Evolutionary conservation across 2,329 filamentous ascomycete genomes (phyloP).

Genomic region (Bisporella sp.): DNA sequence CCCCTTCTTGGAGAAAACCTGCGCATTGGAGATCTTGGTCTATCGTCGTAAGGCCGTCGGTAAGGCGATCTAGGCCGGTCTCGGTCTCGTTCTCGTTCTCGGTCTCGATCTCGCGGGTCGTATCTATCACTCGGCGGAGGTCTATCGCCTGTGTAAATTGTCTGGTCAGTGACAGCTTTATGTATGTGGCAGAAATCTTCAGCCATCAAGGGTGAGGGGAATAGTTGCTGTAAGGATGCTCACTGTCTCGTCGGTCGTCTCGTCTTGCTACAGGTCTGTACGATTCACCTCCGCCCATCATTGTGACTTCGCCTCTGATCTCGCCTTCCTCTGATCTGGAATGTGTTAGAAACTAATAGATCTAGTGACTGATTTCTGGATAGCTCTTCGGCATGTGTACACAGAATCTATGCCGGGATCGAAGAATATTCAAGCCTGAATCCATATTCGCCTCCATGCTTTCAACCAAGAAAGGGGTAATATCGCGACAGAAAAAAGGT

Average conservation of each 20-base stretch:
- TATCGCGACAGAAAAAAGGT: too few species aligned
- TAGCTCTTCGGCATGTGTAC: too few species aligned
- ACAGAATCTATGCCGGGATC: too few species aligned
- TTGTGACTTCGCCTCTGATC: slow-evolving; percentile 23
- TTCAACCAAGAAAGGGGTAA: too few species aligned
- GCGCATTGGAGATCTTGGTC: slow-evolving; percentile 24
- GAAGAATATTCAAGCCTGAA: too few species aligned
- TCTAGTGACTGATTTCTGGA: too few species aligned
- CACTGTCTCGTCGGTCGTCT: slow-evolving; percentile 16
- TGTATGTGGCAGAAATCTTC: background rate
- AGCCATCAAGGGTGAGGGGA: background rate
- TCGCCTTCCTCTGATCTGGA: too few species aligned
- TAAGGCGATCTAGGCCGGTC: slow-evolving; percentile 11
- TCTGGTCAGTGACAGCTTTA: background rate
- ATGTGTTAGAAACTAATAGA: too few species aligned
- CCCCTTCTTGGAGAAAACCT: slow-evolving; percentile 29
- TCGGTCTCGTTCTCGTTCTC: too few species aligned
- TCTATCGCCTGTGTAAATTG: slow-evolving; percentile 10
- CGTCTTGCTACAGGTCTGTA: slow-evolving; percentile 23
- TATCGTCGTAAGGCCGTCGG: slow-evolving; percentile 28
- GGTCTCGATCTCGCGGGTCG: slow-evolving; percentile 22
- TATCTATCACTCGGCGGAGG: slow-evolving; percentile 16
- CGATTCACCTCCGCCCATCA: slow-evolving; percentile 26
- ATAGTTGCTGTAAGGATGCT: slow-evolving; percentile 12
- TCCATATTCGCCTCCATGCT: too few species aligned